Evolutionary conservation across 2,329 filamentous ascomycete genomes (phyloP).

Genomic region (Endothia cerciana): DNA sequence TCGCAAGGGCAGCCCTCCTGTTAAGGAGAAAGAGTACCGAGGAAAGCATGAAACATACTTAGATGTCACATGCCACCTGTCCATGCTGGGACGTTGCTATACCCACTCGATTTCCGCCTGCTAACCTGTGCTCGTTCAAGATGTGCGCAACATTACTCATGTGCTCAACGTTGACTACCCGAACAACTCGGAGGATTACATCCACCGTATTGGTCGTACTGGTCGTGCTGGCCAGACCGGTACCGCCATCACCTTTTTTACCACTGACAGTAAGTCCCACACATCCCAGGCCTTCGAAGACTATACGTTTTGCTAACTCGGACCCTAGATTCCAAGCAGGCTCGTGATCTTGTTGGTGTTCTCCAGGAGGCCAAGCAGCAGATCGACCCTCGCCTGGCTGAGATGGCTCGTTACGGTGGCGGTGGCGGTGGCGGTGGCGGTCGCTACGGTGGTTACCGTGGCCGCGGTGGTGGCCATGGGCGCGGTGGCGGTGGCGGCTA

Average conservation of each 20-base stretch:
- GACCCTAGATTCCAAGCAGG: conserved; percentile 81
- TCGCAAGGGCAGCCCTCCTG: conserved; percentile 64
- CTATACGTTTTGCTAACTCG: conserved; percentile 40
- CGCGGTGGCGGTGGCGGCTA: conserved; percentile 44
- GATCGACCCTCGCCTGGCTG: conserved; percentile 91
- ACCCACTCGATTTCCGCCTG: conserved; percentile 57
- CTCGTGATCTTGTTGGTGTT: conserved; percentile 92
- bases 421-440: conserved; percentile 81
- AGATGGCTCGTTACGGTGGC: conserved; percentile 93
- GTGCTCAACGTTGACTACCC: conserved; percentile 99
- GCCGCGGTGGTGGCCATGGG: conserved; percentile 54
- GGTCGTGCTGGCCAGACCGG: conserved; percentile 92
- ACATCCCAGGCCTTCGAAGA: background rate
- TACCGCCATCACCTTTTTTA: conserved; percentile 98
- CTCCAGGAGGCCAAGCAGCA: conserved; percentile 97
- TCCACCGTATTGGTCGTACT: conserved; percentile 95
- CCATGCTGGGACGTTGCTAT: conserved; percentile 67
- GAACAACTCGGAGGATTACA: conserved; percentile 98
- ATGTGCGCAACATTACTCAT: conserved; percentile 99
- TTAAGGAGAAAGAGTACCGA: conserved; percentile 57
- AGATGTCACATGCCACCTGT: conserved; percentile 48
- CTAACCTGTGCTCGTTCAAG: conserved; percentile 83
- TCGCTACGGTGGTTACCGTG: conserved; percentile 72
- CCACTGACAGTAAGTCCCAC: conserved; percentile 88
- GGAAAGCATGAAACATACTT: conserved; percentile 55